phyloP scores from a whole-genome alignment of 1,139 yeast genomes.

The Kurtzmaniella natalensis region DNA sequence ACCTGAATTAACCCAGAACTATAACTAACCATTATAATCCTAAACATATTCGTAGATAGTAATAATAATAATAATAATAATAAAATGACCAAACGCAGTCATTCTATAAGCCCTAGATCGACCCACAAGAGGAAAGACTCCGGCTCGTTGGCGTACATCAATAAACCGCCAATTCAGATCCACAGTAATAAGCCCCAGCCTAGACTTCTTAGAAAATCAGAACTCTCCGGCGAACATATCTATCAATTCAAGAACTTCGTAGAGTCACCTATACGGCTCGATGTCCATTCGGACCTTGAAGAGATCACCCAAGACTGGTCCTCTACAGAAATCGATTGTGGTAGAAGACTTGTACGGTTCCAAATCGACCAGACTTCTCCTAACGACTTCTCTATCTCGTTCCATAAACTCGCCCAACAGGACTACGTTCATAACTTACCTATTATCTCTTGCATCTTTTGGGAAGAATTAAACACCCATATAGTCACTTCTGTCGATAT shows the following conservation, averaged over 20 bases:
- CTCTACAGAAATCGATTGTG: constrained; percentile 24
- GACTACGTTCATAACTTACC: constrained; percentile 23
- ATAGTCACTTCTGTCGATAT: constrained; percentile 68
- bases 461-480: constrained; percentile 49
- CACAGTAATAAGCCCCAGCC: constrained; percentile 11
- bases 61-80: too few relatives aligned
- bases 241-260: constrained; percentile 14
- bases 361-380: constrained; percentile 19
- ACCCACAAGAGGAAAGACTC: too few relatives aligned
- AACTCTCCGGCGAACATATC: constrained; percentile 9
- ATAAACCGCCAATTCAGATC: too few relatives aligned
- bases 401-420: constrained; percentile 20
- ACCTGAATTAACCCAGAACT: too few relatives aligned
- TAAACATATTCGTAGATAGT: too few relatives aligned
- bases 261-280: constrained; percentile 17
- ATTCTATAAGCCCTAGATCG: too few relatives aligned
- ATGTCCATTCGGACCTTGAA: constrained; percentile 14
- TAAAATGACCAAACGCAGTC: too few relatives aligned
- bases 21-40: too few relatives aligned
- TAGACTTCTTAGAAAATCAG: constrained; percentile 6
- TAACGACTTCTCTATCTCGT: constrained; percentile 22
- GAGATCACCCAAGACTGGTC: constrained; percentile 8
- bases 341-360: constrained; percentile 36
- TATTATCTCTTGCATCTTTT: constrained; percentile 56
- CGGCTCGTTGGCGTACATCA: too few relatives aligned